phyloP scores from a whole-genome alignment of 2,329 filamentous ascomycete genomes.

The Verticillium tricorpus region DNA sequence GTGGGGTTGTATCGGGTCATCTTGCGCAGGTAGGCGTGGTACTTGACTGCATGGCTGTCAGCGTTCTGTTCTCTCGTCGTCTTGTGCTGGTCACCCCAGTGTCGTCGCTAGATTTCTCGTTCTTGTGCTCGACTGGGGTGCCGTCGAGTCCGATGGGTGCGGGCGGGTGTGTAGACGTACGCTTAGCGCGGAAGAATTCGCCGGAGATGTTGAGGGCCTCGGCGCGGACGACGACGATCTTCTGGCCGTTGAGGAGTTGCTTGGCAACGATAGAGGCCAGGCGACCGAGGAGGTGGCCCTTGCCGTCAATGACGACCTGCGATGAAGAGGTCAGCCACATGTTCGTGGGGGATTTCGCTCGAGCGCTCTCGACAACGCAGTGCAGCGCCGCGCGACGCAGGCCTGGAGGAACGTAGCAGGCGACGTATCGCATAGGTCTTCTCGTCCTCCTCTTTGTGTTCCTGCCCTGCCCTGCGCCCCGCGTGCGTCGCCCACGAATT shows the following conservation, averaged over 20 bases:
- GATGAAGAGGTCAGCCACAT: slow-evolving; percentile 23
- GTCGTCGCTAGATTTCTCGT: slow-evolving; percentile 1
- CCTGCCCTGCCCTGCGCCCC: neutral
- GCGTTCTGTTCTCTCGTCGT: neutral
- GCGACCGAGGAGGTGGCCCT: slow-evolving; percentile 99
- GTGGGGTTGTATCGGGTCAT: slow-evolving; percentile 99
- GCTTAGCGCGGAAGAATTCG: slow-evolving; percentile 99
- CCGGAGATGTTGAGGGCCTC: slow-evolving; percentile 99
- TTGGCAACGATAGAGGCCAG: slow-evolving; percentile 97
- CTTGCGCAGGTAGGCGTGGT: slow-evolving; percentile 99
- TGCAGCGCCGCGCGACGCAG: neutral
- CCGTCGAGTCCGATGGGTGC: slow-evolving; percentile 4
- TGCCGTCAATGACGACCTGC: slow-evolving; percentile 99
- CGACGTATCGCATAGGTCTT: neutral
- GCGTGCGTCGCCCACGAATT: slow-evolving; percentile 1
- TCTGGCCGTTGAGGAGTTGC: slow-evolving; percentile 98
- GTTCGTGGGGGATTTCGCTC: neutral
- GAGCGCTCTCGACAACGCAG: neutral
- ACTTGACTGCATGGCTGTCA: slow-evolving; percentile 74
- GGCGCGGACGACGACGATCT: slow-evolving; percentile 98
- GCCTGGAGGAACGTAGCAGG: neutral
- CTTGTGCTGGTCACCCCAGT: slow-evolving; percentile 4
- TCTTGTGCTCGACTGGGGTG: slow-evolving; percentile 1
- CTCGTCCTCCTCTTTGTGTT: neutral
- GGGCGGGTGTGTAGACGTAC: slow-evolving; percentile 61